These are phyloP conservation scores for Xerophyta viscosa DNA, from an alignment of 106 monocot species.

Conservation along the genomic window DNA sequence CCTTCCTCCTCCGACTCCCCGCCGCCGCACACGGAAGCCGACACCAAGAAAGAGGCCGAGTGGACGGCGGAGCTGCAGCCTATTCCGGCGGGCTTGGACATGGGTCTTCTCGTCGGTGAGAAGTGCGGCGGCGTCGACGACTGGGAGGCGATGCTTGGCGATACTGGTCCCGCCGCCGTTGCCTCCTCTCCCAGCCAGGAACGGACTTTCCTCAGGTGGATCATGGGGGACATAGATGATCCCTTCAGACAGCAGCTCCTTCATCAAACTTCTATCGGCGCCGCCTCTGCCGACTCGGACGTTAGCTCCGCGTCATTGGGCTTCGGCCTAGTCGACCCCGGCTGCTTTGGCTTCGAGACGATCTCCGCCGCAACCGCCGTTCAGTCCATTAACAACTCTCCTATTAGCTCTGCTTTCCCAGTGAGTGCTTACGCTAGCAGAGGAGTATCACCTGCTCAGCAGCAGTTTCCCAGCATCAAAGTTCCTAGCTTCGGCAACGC, in stretches of 20 bases:
- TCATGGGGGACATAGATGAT: constrained; percentile 48
- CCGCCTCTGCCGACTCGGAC: constrained; percentile 8
- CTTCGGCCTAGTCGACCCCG: constrained; percentile 32
- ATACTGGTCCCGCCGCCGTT: constrained; percentile 19
- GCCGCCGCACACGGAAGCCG: background rate
- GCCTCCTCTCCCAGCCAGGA: constrained; percentile 33
- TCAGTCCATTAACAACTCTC: background rate
- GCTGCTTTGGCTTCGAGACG: constrained; percentile 24
- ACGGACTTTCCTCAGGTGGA: constrained; percentile 68
- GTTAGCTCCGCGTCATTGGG: constrained; percentile 5
- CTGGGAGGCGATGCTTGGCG: constrained; percentile 60
- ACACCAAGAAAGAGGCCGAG: constrained; percentile 19
- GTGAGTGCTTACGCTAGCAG: background rate
- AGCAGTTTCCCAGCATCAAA: constrained; percentile 1
- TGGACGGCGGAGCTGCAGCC: constrained; percentile 41
- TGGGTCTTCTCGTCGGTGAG: constrained; percentile 8
- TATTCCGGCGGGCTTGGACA: constrained; percentile 14
- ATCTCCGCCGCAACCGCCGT: background rate
- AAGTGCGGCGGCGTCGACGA: constrained; percentile 30
- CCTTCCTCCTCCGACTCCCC: constrained; percentile 9
- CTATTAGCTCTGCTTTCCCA: constrained; percentile 9
- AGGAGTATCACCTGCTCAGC: background rate
- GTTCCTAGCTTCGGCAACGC: constrained; percentile 6
- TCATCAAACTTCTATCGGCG: background rate
- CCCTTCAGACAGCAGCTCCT: constrained; percentile 4